Evolutionary conservation across 108 stramenopile species (phyloP).

Genomic region (Poteriospumella lacustris): DNA sequence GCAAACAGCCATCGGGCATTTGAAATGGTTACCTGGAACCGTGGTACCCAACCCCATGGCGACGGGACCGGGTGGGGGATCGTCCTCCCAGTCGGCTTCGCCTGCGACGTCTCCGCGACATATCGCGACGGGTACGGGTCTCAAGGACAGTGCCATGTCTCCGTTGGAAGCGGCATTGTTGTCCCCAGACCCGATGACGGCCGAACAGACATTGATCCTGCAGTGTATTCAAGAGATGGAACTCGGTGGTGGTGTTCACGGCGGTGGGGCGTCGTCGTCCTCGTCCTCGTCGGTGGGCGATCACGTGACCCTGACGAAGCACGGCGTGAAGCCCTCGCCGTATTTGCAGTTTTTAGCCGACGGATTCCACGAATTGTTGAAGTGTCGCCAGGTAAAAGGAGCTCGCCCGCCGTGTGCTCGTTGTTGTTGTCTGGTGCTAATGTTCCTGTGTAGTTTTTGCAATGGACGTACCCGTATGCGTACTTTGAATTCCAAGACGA

Average conservation of each 20-base stretch:
- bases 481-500: conserved; percentile 17
- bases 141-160: background rate
- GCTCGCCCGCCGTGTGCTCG: background rate
- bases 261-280: background rate
- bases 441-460: conserved; percentile 13
- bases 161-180: background rate
- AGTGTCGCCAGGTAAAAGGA: background rate
- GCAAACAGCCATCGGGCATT: background rate
- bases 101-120: too few relatives aligned
- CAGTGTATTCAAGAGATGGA: too few relatives aligned
- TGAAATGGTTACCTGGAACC: conserved; percentile 3
- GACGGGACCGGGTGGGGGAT: background rate
- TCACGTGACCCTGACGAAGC: background rate
- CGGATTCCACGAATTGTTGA: conserved; percentile 24
- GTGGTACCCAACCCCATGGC: background rate
- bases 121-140: background rate
- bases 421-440: background rate
- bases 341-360: background rate
- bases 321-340: background rate
- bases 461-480: conserved; percentile 11
- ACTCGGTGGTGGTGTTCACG: background rate
- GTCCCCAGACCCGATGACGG: background rate
- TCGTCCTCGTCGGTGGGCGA: background rate
- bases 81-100: background rate
- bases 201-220: too few relatives aligned